Conservation (phyloP, 257 asterid genomes). For the Lavandula angustifolia region DNA sequence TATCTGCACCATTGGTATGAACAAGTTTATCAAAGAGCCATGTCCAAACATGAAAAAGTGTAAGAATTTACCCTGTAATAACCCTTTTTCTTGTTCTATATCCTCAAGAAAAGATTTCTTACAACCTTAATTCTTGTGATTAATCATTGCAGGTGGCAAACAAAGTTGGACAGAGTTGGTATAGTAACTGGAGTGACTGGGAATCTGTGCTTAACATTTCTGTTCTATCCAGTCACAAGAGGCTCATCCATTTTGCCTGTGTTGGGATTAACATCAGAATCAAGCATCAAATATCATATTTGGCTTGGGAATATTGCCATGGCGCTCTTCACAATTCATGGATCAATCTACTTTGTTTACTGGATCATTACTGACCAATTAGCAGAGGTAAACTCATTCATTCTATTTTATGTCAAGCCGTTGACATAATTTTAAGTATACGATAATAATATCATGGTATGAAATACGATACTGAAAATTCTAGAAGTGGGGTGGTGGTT, state of each 20-base stretch:
- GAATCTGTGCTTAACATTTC: constrained; percentile 73
- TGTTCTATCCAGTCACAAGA: constrained; percentile 85
- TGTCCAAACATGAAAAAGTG: constrained; percentile 61
- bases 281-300: constrained; percentile 76
- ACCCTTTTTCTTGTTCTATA: not conserved
- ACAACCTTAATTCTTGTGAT: not conserved
- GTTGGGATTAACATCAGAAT: constrained; percentile 80
- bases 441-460: not conserved
- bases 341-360: constrained; percentile 57
- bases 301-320: constrained; percentile 85
- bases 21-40: constrained; percentile 41
- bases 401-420: no score
- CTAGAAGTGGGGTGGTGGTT: not conserved
- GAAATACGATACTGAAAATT: not conserved
- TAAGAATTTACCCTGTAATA: constrained; percentile 33
- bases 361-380: constrained; percentile 75
- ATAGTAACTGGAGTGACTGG: constrained; percentile 80
- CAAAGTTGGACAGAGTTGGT: constrained; percentile 79
- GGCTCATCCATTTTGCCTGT: constrained; percentile 81
- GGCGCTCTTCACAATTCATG: constrained; percentile 78
- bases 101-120: not conserved
- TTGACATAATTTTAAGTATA: not conserved
- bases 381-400: constrained; percentile 69
- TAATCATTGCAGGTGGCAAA: constrained; percentile 69
- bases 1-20: constrained; percentile 69